These are phyloP conservation scores for Gyromitra esculenta DNA, from an alignment of 2,329 filamentous ascomycete species.

Conservation along the genomic window DNA sequence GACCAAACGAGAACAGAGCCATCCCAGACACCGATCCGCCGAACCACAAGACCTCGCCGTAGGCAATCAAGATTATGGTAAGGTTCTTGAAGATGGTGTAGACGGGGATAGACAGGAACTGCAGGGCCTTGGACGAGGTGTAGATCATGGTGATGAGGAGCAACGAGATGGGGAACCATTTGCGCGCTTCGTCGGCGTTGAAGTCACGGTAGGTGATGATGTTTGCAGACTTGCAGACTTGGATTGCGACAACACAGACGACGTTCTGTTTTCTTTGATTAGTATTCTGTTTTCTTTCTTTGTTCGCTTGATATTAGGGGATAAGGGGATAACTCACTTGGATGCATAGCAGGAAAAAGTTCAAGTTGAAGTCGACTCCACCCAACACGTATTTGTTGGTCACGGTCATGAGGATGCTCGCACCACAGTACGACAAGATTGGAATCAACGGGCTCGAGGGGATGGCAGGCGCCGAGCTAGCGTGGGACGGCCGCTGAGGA, in stretches of 20 bases:
- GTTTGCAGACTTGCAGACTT: constrained; percentile 80
- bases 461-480: constrained; percentile 13
- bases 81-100: constrained; percentile 99
- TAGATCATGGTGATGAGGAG: constrained; percentile 99
- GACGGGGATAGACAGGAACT: constrained; percentile 95
- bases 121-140: constrained; percentile 92
- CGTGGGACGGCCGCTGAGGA: constrained; percentile 39
- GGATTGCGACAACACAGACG: constrained; percentile 86
- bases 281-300: not conserved
- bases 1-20: constrained; percentile 88
- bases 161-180: constrained; percentile 96
- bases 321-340: constrained; percentile 73
- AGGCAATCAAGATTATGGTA: constrained; percentile 98
- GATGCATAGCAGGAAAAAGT: constrained; percentile 91
- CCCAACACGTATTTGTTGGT: constrained; percentile 99
- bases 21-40: constrained; percentile 88
- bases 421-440: constrained; percentile 88
- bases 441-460: constrained; percentile 66
- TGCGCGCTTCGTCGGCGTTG: constrained; percentile 86
- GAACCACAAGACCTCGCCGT: constrained; percentile 98
- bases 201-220: constrained; percentile 86
- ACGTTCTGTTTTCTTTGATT: constrained; percentile 70
- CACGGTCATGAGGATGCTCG: constrained; percentile 99
- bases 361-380: constrained; percentile 89
- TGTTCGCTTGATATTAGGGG: not conserved